phyloP scores from a whole-genome alignment of 2,329 filamentous ascomycete species.

The Pyrenophora seminiperda region DNA sequence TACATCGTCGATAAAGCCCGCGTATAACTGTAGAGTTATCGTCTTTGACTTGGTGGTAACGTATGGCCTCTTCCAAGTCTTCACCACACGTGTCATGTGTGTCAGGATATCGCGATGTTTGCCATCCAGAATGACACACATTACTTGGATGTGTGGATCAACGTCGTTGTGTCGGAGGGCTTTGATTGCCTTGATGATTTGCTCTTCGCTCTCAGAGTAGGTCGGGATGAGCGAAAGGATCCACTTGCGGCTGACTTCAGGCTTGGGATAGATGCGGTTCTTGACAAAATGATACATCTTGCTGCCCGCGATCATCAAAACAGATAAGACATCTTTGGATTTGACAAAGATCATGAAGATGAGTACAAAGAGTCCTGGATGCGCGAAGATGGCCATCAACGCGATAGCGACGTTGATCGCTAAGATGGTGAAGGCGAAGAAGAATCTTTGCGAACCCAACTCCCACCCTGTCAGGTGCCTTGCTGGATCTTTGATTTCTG shows the following conservation, averaged over 20 bases:
- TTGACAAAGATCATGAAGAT: slow-evolving; percentile 1
- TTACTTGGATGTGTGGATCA: background rate
- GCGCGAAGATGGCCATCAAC: background rate
- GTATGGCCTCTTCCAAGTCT: background rate
- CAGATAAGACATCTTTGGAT: slow-evolving; percentile 1
- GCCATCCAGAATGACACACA: slow-evolving; percentile 1
- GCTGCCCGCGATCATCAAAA: background rate
- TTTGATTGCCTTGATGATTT: slow-evolving; percentile 2
- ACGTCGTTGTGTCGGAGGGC: slow-evolving; percentile 1
- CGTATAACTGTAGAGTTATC: background rate
- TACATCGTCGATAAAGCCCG: slow-evolving; percentile 1
- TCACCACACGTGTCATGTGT: slow-evolving; percentile 2
- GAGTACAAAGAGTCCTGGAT: slow-evolving; percentile 3
- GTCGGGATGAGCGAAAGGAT: slow-evolving; percentile 1
- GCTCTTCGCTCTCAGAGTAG: slow-evolving; percentile 1
- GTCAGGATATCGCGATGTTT: background rate
- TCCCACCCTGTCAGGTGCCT: background rate
- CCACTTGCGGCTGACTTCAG: slow-evolving; percentile 1
- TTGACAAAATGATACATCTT: background rate
- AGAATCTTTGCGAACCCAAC: background rate
- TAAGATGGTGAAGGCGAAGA: slow-evolving; percentile 1
- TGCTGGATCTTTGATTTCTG: slow-evolving; percentile 1
- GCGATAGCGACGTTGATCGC: background rate
- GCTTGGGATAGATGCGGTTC: background rate
- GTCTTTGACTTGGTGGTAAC: slow-evolving; percentile 1